A percentile compares a stretch with the other conserved stretches of the same genome.
These are phyloP conservation scores for Grigorovia transvaalensis DNA, from an alignment of 805 yeast species.

Conservation along the genomic window DNA sequence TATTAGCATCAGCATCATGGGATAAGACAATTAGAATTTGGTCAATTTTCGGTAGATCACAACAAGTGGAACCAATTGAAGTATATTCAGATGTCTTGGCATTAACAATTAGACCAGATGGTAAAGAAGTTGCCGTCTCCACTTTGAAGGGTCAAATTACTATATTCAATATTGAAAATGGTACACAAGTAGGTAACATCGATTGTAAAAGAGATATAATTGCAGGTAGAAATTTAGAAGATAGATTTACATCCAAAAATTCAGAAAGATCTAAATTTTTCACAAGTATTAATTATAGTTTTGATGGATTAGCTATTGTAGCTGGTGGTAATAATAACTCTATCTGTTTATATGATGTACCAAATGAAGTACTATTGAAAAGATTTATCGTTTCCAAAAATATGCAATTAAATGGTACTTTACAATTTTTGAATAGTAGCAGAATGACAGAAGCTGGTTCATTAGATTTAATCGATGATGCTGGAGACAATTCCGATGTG, in stretches of 20 bases:
- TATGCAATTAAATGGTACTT: constrained; percentile 86
- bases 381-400: constrained; percentile 79
- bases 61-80: constrained; percentile 83
- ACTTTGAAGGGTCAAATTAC: constrained; percentile 82
- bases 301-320: constrained; percentile 77
- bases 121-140: constrained; percentile 80
- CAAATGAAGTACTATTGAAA: constrained; percentile 74
- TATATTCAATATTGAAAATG: constrained; percentile 74
- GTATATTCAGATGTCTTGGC: constrained; percentile 75
- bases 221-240: constrained; percentile 74
- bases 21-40: constrained; percentile 89
- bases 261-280: constrained; percentile 79
- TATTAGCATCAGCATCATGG: constrained; percentile 90
- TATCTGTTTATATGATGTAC: constrained; percentile 82
- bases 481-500: constrained; percentile 75
- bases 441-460: constrained; percentile 86
- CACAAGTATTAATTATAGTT: constrained; percentile 70
- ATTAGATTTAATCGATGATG: constrained; percentile 66
- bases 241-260: constrained; percentile 70
- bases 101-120: constrained; percentile 81
- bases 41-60: constrained; percentile 82
- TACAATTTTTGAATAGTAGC: constrained; percentile 64
- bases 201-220: constrained; percentile 83
- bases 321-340: constrained; percentile 93
- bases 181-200: constrained; percentile 68